Percentiles rank a stretch among this genome's conserved stretches.
Evolutionary conservation across 176 grass and related monocot genomes (phyloP).

Genomic region (Ananas comosus): DNA sequence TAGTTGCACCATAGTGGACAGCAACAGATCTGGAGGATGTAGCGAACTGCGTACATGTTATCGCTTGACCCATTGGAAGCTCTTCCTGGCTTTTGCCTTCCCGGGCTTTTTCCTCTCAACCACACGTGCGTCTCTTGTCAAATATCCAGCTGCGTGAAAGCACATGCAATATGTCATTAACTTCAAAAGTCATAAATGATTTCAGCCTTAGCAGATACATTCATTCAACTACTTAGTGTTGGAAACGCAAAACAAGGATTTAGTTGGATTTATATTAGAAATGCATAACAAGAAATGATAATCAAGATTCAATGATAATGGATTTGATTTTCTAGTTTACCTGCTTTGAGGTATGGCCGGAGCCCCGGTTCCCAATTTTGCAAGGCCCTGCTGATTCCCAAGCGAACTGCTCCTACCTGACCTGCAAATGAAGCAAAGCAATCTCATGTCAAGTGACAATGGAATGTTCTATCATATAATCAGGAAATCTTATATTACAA

Average conservation of each 20-base stretch:
- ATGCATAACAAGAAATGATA: too few species aligned
- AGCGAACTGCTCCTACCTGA: constrained; percentile 83
- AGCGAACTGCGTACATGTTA: constrained; percentile 40
- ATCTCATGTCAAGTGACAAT: neutral
- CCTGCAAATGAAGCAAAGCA: constrained; percentile 30
- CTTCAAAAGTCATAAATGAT: neutral
- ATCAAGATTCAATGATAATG: neutral
- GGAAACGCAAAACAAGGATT: neutral
- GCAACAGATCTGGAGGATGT: neutral
- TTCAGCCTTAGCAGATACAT: too few species aligned
- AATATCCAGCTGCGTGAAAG: constrained; percentile 51
- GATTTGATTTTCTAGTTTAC: constrained; percentile 29
- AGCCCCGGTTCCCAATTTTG: constrained; percentile 86
- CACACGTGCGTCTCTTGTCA: constrained; percentile 79
- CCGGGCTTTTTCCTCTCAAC: constrained; percentile 94
- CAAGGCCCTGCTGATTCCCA: constrained; percentile 90
- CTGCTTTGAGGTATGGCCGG: constrained; percentile 84
- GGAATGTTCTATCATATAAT: neutral
- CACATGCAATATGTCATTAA: neutral
- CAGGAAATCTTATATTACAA: neutral
- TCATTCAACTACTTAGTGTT: neutral
- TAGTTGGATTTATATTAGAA: too few species aligned
- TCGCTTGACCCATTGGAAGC: constrained; percentile 98
- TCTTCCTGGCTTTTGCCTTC: constrained; percentile 96
- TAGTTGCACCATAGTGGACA: neutral